Evolutionary conservation across 352 stramenopile genomes (phyloP), one percentile per base, ranked within the genome.

Genomic region (Phytophthora pistaciae): DNA sequence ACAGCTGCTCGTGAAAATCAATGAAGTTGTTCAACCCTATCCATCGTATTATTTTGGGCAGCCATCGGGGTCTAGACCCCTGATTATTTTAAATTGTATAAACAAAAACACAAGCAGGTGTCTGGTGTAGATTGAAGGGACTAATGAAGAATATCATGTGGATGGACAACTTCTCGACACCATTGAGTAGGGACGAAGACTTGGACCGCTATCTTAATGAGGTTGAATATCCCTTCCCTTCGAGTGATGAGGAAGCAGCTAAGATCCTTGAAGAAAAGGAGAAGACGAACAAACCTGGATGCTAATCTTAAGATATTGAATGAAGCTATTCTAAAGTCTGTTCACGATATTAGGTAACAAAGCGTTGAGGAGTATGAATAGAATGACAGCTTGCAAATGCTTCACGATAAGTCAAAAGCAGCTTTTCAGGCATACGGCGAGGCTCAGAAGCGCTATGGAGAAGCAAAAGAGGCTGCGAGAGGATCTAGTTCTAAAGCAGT

Each of bases 181-280:
- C 60, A 7, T 21, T 66, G 3, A 16, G 55, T 31, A n/a, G 60
- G n/a, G 31, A 60, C 55, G 60, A 66, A 13, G 49, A 66, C 54
- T 59, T 60, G 31, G 50, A 66, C 54, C 59, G 33, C 42, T 60
- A 66, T 60, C 50, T 66, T 9, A 59, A 60, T 4, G 50, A 66
- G 9, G 38, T 29, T 29, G 31, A 59, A 16, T 57, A 66, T 59
- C 25, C 25, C 25, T 29, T 29, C 25, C 25, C 25, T 5, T 29
- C 25, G 25, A 29, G 25, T 4, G 25, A 29, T 29, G 25, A 29
- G 4, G 25, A 29, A 29, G 25, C 25, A 29, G 44, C 58, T 21
- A 56, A 29, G 36, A 50, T 64, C n/a, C 18, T 23, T 36, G 9
- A 64, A 20, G 25, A 20, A 21, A 64, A 64, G 58, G 36, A 64